Conservation (phyloP, 208 protist species). For the Crithidia fasciculata region DNA sequence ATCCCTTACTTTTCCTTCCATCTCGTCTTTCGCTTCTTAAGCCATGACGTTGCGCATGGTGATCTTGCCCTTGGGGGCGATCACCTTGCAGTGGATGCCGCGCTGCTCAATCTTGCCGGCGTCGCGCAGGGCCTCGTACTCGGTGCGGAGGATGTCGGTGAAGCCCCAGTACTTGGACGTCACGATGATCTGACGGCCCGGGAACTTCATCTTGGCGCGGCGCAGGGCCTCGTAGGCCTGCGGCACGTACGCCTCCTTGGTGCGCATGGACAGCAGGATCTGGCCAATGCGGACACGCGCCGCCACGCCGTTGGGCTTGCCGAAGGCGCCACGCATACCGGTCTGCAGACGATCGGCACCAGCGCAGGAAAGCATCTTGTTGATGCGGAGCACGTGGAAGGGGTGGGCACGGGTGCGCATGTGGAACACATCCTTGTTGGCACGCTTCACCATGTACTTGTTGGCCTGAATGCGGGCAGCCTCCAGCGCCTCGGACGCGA, state of each 20-base stretch:
- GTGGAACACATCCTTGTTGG: constrained; percentile 99
- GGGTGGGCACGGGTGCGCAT: constrained; percentile 98
- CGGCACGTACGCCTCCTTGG: constrained; percentile 76
- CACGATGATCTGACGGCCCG: constrained; percentile 74
- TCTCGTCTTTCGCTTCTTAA: constrained; percentile 19
- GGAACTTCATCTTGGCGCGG: constrained; percentile 87
- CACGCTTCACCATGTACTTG: constrained; percentile 99
- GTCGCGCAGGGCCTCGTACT: constrained; percentile 72
- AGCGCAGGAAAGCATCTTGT: constrained; percentile 99
- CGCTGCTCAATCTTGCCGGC: constrained; percentile 74
- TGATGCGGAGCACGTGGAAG: constrained; percentile 99
- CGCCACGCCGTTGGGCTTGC: constrained; percentile 96
- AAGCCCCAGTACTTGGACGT: constrained; percentile 89
- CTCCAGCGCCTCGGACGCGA: constrained; percentile 98
- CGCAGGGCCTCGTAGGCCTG: constrained; percentile 80
- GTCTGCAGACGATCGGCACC: constrained; percentile 99
- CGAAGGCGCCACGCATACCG: constrained; percentile 98
- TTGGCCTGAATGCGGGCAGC: constrained; percentile 99
- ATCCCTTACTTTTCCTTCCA: neutral
- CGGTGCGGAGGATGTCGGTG: constrained; percentile 76
- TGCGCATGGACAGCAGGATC: constrained; percentile 97
- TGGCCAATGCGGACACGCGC: constrained; percentile 98
- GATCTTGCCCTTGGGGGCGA: constrained; percentile 84
- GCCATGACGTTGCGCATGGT: constrained; percentile 67
- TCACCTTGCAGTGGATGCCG: constrained; percentile 74